A percentile compares a stretch with the other conserved stretches of the same genome.
Conservation (phyloP, 345 rosid species). For the Excoecaria cochinchinensis region DNA sequence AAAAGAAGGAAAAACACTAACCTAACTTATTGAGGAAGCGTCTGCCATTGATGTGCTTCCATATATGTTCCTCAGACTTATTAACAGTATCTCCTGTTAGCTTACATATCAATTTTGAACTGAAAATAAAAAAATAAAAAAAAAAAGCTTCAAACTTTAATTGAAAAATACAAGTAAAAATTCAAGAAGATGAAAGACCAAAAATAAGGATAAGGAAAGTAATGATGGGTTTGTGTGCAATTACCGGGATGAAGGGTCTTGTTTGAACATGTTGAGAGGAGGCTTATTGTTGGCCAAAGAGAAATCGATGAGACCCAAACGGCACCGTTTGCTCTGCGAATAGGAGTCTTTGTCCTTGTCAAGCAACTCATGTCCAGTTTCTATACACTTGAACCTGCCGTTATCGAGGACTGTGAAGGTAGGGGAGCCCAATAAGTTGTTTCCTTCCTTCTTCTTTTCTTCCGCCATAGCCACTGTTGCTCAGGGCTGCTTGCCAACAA, state of each 20-base stretch:
- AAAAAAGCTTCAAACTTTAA: not conserved
- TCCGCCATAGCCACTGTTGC: slow-evolving; percentile 21
- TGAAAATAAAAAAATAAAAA: slow-evolving; percentile 29
- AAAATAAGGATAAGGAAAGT: not conserved
- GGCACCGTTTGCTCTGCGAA: slow-evolving; percentile 72
- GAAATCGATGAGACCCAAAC: slow-evolving; percentile 78
- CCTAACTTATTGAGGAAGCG: slow-evolving; percentile 85
- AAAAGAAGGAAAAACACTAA: slow-evolving; percentile 3
- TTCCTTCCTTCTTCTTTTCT: slow-evolving; percentile 43
- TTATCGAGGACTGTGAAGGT: slow-evolving; percentile 56
- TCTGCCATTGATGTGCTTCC: slow-evolving; percentile 85
- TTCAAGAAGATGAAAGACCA: slow-evolving; percentile 6
- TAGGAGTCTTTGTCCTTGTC: slow-evolving; percentile 65
- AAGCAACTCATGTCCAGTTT: slow-evolving; percentile 83
- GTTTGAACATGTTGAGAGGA: slow-evolving; percentile 87
- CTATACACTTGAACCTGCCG: slow-evolving; percentile 74
- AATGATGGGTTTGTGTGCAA: not conserved
- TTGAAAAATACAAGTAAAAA: not conserved
- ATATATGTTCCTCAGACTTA: slow-evolving; percentile 84
- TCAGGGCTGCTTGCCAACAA: not conserved
- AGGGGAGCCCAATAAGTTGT: slow-evolving; percentile 57
- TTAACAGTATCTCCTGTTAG: slow-evolving; percentile 83
- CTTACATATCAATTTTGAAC: slow-evolving; percentile 82
- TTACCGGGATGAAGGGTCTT: slow-evolving; percentile 66
- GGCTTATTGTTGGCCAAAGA: slow-evolving; percentile 58